These are phyloP conservation scores for Podospora pseudopauciseta DNA, from an alignment of 495 filamentous ascomycete species.

Conservation along the genomic window DNA sequence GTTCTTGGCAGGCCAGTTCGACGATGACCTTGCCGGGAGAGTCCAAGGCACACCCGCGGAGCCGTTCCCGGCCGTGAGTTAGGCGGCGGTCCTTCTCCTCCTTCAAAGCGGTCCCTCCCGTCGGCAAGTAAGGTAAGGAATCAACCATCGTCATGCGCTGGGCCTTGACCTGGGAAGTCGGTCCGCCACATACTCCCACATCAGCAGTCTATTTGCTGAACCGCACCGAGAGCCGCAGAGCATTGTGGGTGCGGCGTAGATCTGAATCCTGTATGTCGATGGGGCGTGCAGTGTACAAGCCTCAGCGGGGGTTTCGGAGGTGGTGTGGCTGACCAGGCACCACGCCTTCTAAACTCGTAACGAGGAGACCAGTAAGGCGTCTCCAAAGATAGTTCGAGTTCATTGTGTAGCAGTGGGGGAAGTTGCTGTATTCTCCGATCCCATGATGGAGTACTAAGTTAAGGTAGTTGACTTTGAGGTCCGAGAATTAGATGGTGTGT, in stretches of 20 bases:
- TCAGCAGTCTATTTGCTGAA: slow-evolving; percentile 12
- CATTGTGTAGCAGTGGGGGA: background rate
- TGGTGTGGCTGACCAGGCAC: slow-evolving; percentile 11
- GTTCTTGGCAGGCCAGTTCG: slow-evolving; percentile 12
- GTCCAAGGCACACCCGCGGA: slow-evolving; percentile 6
- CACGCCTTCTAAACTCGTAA: background rate
- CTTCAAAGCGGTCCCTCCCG: slow-evolving; percentile 8
- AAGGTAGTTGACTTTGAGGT: background rate
- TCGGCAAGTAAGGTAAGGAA: slow-evolving; percentile 1
- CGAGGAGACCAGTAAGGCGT: background rate
- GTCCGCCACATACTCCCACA: background rate
- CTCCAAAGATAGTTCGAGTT: background rate
- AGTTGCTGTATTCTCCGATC: background rate
- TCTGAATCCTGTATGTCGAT: slow-evolving; percentile 11
- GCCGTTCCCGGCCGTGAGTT: background rate
- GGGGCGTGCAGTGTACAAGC: slow-evolving; percentile 1
- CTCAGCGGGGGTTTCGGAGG: slow-evolving; percentile 1
- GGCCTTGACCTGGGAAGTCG: background rate
- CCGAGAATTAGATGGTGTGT: background rate
- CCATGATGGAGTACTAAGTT: background rate
- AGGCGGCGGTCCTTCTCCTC: background rate
- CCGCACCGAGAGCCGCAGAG: slow-evolving; percentile 7
- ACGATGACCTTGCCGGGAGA: background rate
- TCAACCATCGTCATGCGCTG: background rate
- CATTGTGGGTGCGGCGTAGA: background rate